Conservation (phyloP, 306 rosid species). For the Cercis canadensis region DNA sequence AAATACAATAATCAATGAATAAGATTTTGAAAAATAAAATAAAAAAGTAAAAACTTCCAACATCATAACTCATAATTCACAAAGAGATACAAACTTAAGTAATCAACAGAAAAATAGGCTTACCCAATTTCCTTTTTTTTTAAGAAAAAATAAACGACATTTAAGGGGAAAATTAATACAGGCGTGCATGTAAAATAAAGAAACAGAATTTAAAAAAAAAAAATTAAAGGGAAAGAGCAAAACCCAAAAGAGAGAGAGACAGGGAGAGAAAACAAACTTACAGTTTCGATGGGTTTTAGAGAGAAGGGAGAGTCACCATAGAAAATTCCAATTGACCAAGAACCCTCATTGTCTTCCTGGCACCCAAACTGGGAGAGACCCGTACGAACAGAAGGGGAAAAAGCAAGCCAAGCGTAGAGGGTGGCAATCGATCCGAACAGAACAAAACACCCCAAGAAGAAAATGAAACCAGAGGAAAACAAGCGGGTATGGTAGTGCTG, state of each 20-base stretch:
- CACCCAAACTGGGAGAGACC: constrained; percentile 63
- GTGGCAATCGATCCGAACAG: constrained; percentile 81
- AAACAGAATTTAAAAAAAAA: background rate
- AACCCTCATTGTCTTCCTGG: constrained; percentile 94
- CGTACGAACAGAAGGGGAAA: constrained; percentile 66
- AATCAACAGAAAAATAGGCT: background rate
- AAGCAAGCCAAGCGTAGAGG: constrained; percentile 82
- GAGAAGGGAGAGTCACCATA: constrained; percentile 85
- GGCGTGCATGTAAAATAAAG: constrained; percentile 27
- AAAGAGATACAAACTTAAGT: background rate
- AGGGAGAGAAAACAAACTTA: constrained; percentile 40
- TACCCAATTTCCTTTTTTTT: background rate
- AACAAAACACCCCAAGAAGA: constrained; percentile 78
- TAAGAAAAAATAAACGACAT: constrained; percentile 9
- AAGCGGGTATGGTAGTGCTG: constrained; percentile 56
- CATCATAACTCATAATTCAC: background rate
- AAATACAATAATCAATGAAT: background rate
- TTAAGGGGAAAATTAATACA: background rate
- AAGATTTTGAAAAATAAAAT: background rate
- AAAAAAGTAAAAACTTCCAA: background rate
- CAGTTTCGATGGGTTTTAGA: constrained; percentile 86
- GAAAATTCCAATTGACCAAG: constrained; percentile 97
- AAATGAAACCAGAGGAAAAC: constrained; percentile 73
- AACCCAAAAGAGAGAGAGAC: background rate
- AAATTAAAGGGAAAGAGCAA: background rate